Percentiles rank a stretch among this genome's conserved stretches.
These are phyloP conservation scores for Achlya hypogyna DNA, from an alignment of 352 stramenopile species.

Conservation along the genomic window DNA sequence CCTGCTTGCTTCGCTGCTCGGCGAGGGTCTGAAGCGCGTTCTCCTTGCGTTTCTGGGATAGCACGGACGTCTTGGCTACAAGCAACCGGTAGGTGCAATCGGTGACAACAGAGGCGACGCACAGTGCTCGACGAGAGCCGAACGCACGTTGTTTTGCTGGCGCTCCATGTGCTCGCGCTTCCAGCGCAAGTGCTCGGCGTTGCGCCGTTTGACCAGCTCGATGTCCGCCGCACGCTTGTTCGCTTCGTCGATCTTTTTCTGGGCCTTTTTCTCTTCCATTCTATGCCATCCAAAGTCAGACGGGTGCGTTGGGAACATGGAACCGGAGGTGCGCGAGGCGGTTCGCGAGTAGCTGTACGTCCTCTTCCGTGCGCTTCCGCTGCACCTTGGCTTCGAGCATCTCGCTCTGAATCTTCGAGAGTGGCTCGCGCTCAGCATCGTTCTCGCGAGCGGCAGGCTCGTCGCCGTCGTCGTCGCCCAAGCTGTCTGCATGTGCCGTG, in stretches of 20 bases:
- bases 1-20: constrained; percentile 34
- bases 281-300: not conserved
- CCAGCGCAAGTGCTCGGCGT: constrained; percentile 35
- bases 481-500: constrained; percentile 50
- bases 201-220: constrained; percentile 47
- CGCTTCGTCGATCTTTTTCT: constrained; percentile 60
- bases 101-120: not conserved
- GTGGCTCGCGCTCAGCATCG: not conserved
- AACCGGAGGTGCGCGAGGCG: constrained; percentile 46
- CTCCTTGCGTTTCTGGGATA: constrained; percentile 36
- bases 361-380: constrained; percentile 41
- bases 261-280: constrained; percentile 40
- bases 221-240: constrained; percentile 53
- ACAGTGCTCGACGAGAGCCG: constrained; percentile 46
- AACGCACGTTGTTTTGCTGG: constrained; percentile 43
- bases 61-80: constrained; percentile 26
- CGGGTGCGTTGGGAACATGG: not conserved
- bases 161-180: constrained; percentile 47
- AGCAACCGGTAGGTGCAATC: not conserved
- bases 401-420: constrained; percentile 35
- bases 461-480: constrained; percentile 26
- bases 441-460: not conserved
- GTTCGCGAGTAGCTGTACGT: constrained; percentile 52
- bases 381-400: constrained; percentile 59
- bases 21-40: constrained; percentile 43